These are phyloP conservation scores for Penicillium sp. DNA, from an alignment of 2,329 filamentous ascomycete species.

Conservation along the genomic window DNA sequence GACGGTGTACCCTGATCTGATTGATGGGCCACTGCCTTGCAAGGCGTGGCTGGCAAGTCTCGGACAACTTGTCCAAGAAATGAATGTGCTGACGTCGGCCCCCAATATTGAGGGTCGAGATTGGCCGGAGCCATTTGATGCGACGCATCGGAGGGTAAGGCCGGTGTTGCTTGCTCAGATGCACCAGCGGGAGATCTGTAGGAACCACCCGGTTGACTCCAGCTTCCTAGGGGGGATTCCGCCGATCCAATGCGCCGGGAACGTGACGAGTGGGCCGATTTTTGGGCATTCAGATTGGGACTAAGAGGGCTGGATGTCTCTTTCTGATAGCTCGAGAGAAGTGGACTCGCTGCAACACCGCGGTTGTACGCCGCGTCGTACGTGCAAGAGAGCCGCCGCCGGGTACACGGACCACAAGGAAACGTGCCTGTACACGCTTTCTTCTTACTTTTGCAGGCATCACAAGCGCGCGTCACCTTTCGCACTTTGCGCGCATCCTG, in stretches of 20 bases:
- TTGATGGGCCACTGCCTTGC: constrained; percentile 5
- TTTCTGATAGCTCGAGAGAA: constrained; percentile 10
- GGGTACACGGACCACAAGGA: constrained; percentile 23
- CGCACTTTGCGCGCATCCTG: constrained; percentile 17
- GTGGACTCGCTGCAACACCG: constrained; percentile 22
- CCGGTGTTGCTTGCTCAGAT: background rate
- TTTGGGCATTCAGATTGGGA: background rate
- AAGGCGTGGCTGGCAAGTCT: constrained; percentile 14
- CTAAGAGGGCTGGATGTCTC: background rate
- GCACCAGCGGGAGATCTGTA: background rate
- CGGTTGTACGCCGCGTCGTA: constrained; percentile 26
- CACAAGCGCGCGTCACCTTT: constrained; percentile 28
- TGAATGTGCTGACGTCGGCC: constrained; percentile 26
- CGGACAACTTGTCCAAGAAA: constrained; percentile 23
- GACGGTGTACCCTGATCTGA: background rate
- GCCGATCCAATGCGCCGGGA: background rate
- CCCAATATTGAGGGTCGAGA: constrained; percentile 21
- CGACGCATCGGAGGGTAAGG: background rate
- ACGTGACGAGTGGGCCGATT: background rate
- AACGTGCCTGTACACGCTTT: constrained; percentile 27
- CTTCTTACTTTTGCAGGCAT: constrained; percentile 27
- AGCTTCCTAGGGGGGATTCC: background rate
- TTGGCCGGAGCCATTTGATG: background rate
- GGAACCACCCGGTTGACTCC: background rate
- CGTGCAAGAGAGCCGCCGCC: constrained; percentile 15